These are phyloP conservation scores for Venturia nashicola DNA, from an alignment of 2,329 filamentous ascomycete species.

Conservation along the genomic window DNA sequence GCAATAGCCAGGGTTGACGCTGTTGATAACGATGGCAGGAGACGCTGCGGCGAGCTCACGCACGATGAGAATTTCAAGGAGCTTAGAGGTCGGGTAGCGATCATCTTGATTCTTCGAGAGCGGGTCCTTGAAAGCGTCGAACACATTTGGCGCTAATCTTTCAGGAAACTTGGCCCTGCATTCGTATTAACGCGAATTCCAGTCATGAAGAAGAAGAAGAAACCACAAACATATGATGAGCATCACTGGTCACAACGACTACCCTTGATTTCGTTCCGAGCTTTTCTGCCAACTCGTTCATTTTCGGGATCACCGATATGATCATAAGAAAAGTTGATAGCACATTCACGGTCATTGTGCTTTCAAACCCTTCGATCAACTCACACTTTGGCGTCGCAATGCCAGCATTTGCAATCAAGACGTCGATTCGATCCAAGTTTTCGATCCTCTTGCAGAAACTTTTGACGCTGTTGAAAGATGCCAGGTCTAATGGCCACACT, in stretches of 20 bases:
- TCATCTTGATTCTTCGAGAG: background rate
- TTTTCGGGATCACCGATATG: slow-evolving; percentile 17
- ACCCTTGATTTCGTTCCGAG: background rate
- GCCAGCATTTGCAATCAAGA: slow-evolving; percentile 27
- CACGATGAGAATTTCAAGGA: slow-evolving; percentile 11
- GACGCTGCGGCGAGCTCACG: background rate
- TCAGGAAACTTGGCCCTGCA: slow-evolving; percentile 1
- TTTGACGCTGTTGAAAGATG: slow-evolving; percentile 25
- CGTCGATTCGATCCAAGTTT: slow-evolving; percentile 22
- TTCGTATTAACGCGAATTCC: background rate
- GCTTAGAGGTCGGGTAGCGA: slow-evolving; percentile 14
- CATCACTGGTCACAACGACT: background rate
- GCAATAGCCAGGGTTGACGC: slow-evolving; percentile 10
- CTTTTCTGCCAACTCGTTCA: slow-evolving; percentile 9
- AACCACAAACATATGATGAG: background rate
- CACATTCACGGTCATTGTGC: slow-evolving; percentile 27
- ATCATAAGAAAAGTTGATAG: slow-evolving; percentile 26
- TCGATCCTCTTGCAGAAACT: slow-evolving; percentile 19
- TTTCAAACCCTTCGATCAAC: slow-evolving; percentile 18
- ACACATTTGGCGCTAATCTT: slow-evolving; percentile 11
- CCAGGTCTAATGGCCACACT: slow-evolving; percentile 35
- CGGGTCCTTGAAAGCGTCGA: slow-evolving; percentile 13
- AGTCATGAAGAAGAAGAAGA: background rate
- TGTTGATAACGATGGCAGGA: slow-evolving; percentile 8
- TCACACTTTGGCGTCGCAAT: slow-evolving; percentile 18